Base-by-base conservation (phyloP, 2,329 filamentous ascomycete genomes). In the Sarocladiaceae sp. region DNA sequence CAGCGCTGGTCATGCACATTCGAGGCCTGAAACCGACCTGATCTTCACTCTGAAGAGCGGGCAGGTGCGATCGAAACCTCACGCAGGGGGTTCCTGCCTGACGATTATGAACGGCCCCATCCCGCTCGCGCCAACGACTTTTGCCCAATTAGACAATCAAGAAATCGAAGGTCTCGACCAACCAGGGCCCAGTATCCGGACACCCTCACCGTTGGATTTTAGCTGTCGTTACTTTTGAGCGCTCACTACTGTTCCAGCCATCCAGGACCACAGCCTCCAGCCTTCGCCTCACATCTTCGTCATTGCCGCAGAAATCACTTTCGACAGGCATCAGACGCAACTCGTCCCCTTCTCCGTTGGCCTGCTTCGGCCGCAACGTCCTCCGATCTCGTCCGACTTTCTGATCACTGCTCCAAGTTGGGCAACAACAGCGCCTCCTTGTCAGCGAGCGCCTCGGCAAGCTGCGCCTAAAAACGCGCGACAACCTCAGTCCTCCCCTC, bases 391-490 rank as follows among this genome's bases (percentile, higher is more conserved):
- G 6, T 40, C 37, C 17, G 17, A 10, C 23, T 12, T 7, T 26
- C 40, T 40, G 37, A n/a, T 23, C 40, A n/a, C n/a, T n/a, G n/a
- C n/a, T n/a, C n/a, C n/a, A n/a, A n/a, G 44, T 48, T 48, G 44
- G 44, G 44, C 44, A 20, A 48, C 28, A 6, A 33, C 28, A n/a
- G 12, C 7, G 26, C 10, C 15, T 20, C 15, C 26, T 33, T 31
- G 31, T 33, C 44, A 48, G 11, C n/a, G 26, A 18, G 4, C 28
- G 44, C 23, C 44, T 48, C 26, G 26, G 26, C 44, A 48, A 20
- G 15, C 29, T 33, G 44, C 20, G 44, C 44, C 44, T 33, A 48
- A 48, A 48, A 33, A n/a, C 28, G 25, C 44, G 17, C 28, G 44
- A 48, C 26, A 20, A 28, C 40, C 40, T 44, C 22, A 11, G 4